phyloP scores from a whole-genome alignment of 2,329 filamentous ascomycete species.

The Aureobasidium sp. region DNA sequence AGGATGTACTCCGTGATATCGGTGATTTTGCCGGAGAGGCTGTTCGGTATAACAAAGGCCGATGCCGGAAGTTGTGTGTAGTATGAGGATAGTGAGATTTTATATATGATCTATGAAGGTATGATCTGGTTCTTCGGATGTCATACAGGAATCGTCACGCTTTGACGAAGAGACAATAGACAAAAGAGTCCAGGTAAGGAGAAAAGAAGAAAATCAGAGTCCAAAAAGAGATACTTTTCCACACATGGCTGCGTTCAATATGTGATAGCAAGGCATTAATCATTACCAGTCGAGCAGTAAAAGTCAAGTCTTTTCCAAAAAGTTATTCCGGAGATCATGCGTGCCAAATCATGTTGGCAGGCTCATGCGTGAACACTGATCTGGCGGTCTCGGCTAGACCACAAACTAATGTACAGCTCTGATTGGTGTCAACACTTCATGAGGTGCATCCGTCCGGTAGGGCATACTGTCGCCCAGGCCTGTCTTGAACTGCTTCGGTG shows the following conservation, averaged over 20 bases:
- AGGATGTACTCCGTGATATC: background rate
- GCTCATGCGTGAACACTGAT: background rate
- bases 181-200: background rate
- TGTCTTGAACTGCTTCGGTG: background rate
- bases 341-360: background rate
- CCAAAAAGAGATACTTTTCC: background rate
- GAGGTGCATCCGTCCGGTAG: background rate
- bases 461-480: background rate
- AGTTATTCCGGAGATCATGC: background rate
- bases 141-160: background rate
- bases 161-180: background rate
- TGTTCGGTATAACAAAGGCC: background rate
- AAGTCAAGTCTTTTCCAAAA: background rate
- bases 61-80: background rate
- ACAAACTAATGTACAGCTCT: background rate
- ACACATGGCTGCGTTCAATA: background rate
- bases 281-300: background rate
- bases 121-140: background rate
- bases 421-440: background rate
- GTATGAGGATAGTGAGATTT: background rate
- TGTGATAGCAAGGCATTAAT: slow-evolving; percentile 1
- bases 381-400: background rate
- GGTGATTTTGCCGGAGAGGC: background rate
- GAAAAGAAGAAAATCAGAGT: background rate
- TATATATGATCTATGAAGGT: background rate